phyloP scores from a whole-genome alignment of 371 early-diverging fungal genomes.

The Apophysomyces ossiformis region DNA sequence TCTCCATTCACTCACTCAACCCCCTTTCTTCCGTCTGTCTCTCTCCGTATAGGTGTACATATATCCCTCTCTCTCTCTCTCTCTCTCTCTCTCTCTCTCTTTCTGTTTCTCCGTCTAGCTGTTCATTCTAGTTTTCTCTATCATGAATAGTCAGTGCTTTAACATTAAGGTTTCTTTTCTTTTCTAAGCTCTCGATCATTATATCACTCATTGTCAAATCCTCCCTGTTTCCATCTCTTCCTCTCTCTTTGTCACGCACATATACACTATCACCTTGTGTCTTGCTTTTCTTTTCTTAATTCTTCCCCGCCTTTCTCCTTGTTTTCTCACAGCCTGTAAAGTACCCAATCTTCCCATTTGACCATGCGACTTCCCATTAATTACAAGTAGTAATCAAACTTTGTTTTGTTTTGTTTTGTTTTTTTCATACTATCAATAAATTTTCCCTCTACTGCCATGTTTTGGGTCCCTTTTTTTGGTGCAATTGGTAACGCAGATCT shows the following conservation, averaged over 20 bases:
- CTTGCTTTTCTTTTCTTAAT: too few species aligned
- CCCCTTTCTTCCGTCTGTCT: background rate
- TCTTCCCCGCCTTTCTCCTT: background rate
- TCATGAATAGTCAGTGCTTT: background rate
- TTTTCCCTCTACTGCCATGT: slow-evolving; percentile 1
- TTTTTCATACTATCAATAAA: background rate
- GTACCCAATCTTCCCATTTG: background rate
- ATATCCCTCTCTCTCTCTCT: too few species aligned
- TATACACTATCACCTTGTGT: too few species aligned
- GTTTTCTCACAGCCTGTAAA: background rate
- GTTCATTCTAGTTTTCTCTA: too few species aligned
- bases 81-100: too few species aligned
- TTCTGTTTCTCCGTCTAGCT: too few species aligned
- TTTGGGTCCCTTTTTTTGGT: background rate
- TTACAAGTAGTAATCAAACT: background rate
- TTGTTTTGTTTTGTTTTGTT: slow-evolving; percentile 8
- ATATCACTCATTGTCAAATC: background rate
- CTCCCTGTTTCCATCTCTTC: background rate
- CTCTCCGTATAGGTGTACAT: background rate
- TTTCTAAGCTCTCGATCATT: background rate
- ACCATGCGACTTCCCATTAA: slow-evolving; percentile 1
- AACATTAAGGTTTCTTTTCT: background rate
- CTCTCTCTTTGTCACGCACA: too few species aligned
- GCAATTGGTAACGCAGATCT: background rate
- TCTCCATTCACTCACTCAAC: background rate